Evolutionary conservation across 768 basidiomycete genomes (phyloP), one percentile per base, ranked within the genome.

Genomic region (Favolaschia claudopus): DNA sequence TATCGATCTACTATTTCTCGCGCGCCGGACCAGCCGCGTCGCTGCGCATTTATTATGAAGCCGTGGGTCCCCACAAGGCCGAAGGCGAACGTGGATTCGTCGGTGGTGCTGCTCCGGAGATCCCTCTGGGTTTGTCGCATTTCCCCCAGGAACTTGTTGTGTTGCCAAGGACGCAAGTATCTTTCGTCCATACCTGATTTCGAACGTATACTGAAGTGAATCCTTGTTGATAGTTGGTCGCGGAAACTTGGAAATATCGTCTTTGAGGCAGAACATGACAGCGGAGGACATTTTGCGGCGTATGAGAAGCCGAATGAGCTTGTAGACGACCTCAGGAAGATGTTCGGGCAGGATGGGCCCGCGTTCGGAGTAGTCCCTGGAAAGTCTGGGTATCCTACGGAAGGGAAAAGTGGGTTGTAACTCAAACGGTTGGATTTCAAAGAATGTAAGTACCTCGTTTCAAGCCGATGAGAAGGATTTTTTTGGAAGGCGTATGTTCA

Each of bases 251-350:
- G 56, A 0, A 44, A 50, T 38, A 50, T 58, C 20, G 57, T 58
- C 5, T 58, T 51, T n/a, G 57, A 45, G 5, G 5, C n/a, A 1
- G 57, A 58, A 19, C 57, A 58, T n/a, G 49, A 52, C 9, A 46
- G 42, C 29, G 57, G 50, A 2, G 49, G 43, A 1, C 57, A 58
- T 22, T 52, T 58, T 27, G 43, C 57, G 2, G 57, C 57, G 13
- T 51, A 58, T 31, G 57, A 58, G 17, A 52, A 39, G n/a, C 57
- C 49, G 13, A n/a, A 24, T 5, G 34, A 52, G 36, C 49, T 58
- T 36, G 49, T 44, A 28, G 27, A 7, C 31, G 56, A 50, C 22
- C 33, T 58, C 49, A 14, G 57, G 7, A 14, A 46, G 33, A 58
- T 51, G 42, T 58, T 58, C 36, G 57, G 56, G 15, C 33, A n/a